These are phyloP conservation scores for Eremothecium gossypii DNA, from an alignment of 1,139 yeast genomes.

Conservation along the genomic window DNA sequence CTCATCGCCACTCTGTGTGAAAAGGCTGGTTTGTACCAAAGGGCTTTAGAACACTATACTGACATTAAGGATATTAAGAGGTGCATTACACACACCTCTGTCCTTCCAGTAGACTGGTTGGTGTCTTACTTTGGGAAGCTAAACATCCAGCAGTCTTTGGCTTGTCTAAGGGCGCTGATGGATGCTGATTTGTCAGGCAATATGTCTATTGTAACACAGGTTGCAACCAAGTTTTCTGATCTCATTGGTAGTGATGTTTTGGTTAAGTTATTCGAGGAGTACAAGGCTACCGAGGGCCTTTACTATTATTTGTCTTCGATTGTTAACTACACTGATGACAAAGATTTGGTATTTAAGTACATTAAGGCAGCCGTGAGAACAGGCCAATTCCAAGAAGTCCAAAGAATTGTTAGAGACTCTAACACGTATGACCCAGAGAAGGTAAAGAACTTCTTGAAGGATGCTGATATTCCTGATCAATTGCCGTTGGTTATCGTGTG, in stretches of 20 bases:
- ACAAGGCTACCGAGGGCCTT: slow-evolving; percentile 84
- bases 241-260: slow-evolving; percentile 78
- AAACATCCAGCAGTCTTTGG: slow-evolving; percentile 86
- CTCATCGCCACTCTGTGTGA: slow-evolving; percentile 88
- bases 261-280: slow-evolving; percentile 87
- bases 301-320: slow-evolving; percentile 89
- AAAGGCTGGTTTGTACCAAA: slow-evolving; percentile 86
- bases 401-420: slow-evolving; percentile 90
- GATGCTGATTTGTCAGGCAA: slow-evolving; percentile 76
- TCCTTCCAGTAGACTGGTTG: slow-evolving; percentile 88
- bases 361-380: slow-evolving; percentile 88
- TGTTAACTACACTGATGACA: slow-evolving; percentile 87
- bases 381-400: slow-evolving; percentile 89
- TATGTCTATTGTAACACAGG: slow-evolving; percentile 89
- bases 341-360: slow-evolving; percentile 92
- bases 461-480: slow-evolving; percentile 88
- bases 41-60: slow-evolving; percentile 92
- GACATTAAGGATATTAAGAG: slow-evolving; percentile 93
- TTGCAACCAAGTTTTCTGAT: slow-evolving; percentile 93
- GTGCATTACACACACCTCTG: slow-evolving; percentile 80
- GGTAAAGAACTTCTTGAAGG: slow-evolving; percentile 93
- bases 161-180: slow-evolving; percentile 80
- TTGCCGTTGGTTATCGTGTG: slow-evolving; percentile 93
- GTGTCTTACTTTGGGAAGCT: slow-evolving; percentile 87
- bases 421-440: slow-evolving; percentile 93